Evolutionary conservation across 1,284 basidiomycete genomes (phyloP).

Genomic region (Phellopilus nigrolimitatus): DNA sequence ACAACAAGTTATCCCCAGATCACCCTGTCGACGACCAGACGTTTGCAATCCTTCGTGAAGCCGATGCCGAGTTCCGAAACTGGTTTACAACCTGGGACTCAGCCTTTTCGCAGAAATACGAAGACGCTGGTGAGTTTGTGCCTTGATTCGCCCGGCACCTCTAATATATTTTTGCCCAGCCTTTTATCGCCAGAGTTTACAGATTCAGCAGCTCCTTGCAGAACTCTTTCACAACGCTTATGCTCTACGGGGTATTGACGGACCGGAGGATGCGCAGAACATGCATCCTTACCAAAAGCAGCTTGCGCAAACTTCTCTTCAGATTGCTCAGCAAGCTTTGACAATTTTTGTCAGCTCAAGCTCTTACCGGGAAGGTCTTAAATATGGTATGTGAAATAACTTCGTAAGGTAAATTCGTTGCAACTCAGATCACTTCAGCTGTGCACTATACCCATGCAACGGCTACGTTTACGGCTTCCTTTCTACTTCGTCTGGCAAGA

Average conservation of each 20-base stretch:
- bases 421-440: conserved; percentile 41
- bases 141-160: conserved; percentile 4
- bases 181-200: conserved; percentile 78
- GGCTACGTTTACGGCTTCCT: conserved; percentile 87
- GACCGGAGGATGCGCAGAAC: conserved; percentile 70
- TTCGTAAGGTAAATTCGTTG: conserved; percentile 17
- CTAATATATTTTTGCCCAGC: no score
- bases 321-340: conserved; percentile 62
- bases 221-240: conserved; percentile 79
- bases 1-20: conserved; percentile 68
- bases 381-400: conserved; percentile 55
- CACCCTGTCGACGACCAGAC: conserved; percentile 63
- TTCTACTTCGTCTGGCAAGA: conserved; percentile 79
- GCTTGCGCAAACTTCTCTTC: conserved; percentile 66
- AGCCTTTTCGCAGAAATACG: conserved; percentile 75
- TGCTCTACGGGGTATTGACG: conserved; percentile 69
- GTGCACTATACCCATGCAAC: conserved; percentile 89
- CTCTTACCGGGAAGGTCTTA: conserved; percentile 84
- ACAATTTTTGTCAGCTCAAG: conserved; percentile 73
- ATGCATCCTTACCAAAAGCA: conserved; percentile 69
- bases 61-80: conserved; percentile 60
- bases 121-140: conserved; percentile 59
- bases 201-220: conserved; percentile 76
- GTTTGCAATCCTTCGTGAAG: conserved; percentile 57
- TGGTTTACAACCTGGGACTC: conserved; percentile 79